phyloP scores from a whole-genome alignment of 1,284 basidiomycete species.

The Ganoderma resinaceum region DNA sequence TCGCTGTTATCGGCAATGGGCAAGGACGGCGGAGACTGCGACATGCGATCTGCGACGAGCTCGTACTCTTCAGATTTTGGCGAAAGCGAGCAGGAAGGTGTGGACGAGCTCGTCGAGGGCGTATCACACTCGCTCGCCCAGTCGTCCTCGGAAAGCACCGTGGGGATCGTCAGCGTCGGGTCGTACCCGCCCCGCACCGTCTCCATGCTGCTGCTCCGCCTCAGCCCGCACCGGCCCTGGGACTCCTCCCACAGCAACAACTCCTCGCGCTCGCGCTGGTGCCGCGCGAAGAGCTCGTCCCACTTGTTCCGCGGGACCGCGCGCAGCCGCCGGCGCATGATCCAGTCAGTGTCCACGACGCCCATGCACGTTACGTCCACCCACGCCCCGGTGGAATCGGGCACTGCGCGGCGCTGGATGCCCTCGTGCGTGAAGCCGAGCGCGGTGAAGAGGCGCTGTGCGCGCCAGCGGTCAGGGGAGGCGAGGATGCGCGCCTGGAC shows the following conservation, averaged over 20 bases:
- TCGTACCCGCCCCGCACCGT: conserved; percentile 34
- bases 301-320: conserved; percentile 51
- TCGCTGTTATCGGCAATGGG: conserved; percentile 12
- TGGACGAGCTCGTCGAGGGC: background rate
- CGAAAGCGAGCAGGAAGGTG: background rate
- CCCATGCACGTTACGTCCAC: conserved; percentile 65
- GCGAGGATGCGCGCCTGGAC: conserved; percentile 40
- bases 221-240: conserved; percentile 20
- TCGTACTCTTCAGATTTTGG: background rate
- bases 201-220: conserved; percentile 41
- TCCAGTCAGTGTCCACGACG: conserved; percentile 69
- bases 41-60: background rate
- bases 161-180: background rate
- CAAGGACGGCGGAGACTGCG: background rate
- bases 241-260: conserved; percentile 56
- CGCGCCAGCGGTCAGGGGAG: conserved; percentile 19
- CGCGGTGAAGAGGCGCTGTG: conserved; percentile 33
- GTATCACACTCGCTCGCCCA: conserved; percentile 1
- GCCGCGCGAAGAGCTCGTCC: conserved; percentile 69
- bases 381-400: conserved; percentile 54
- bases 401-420: conserved; percentile 57
- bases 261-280: conserved; percentile 63
- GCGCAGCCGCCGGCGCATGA: conserved; percentile 39
- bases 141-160: background rate
- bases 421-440: conserved; percentile 66